phyloP scores from a whole-genome alignment of 2,329 filamentous ascomycete genomes.

The Dactylellina sp. region DNA sequence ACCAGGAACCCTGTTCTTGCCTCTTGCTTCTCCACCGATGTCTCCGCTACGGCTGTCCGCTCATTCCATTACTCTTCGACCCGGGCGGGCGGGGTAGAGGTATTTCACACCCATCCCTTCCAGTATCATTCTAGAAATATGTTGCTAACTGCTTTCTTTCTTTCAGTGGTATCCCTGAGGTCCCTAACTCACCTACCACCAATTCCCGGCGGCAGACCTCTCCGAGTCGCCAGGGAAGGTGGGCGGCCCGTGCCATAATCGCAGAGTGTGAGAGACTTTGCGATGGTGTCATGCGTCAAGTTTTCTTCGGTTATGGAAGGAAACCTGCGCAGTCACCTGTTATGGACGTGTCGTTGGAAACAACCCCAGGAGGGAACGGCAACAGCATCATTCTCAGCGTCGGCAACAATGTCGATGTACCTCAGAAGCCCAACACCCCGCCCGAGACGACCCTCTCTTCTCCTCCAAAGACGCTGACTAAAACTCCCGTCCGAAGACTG shows the following conservation, averaged over 20 bases:
- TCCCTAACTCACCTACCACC: constrained; percentile 64
- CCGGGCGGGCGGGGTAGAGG: constrained; percentile 74
- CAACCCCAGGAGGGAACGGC: constrained; percentile 53
- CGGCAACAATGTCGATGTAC: constrained; percentile 51
- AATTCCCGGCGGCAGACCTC: constrained; percentile 64
- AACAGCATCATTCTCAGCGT: constrained; percentile 55
- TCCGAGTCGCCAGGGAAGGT: constrained; percentile 74
- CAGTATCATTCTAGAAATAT: constrained; percentile 58
- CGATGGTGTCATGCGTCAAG: constrained; percentile 91
- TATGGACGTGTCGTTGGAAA: constrained; percentile 57
- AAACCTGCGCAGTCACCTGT: constrained; percentile 56
- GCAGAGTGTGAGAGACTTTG: constrained; percentile 99
- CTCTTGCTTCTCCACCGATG: constrained; percentile 88
- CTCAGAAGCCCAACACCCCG: constrained; percentile 54
- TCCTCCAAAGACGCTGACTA: constrained; percentile 47
- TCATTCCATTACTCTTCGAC: constrained; percentile 97
- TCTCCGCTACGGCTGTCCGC: constrained; percentile 75
- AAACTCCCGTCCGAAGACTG: constrained; percentile 34
- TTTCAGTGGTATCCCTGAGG: constrained; percentile 78
- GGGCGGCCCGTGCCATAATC: constrained; percentile 95
- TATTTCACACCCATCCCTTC: constrained; percentile 64
- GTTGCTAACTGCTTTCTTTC: constrained; percentile 64
- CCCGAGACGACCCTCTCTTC: constrained; percentile 58
- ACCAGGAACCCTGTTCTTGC: constrained; percentile 81
- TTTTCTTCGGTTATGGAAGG: constrained; percentile 80